These are phyloP conservation scores for Mycena vitilis DNA, from an alignment of 768 basidiomycete species.

Conservation along the genomic window DNA sequence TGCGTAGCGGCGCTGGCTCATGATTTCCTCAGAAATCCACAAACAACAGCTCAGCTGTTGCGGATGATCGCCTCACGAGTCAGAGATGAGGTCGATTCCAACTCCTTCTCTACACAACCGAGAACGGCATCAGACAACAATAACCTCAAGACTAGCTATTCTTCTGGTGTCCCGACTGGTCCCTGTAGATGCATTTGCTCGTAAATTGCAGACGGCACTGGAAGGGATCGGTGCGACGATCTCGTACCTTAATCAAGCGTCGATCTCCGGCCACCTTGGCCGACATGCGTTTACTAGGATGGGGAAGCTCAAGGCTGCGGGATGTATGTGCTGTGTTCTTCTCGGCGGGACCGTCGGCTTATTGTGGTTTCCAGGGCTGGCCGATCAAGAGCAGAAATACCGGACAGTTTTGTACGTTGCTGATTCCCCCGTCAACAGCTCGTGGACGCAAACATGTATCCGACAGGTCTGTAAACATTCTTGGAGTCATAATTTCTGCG, in stretches of 20 bases:
- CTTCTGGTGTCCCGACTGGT: constrained; percentile 89
- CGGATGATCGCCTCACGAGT: constrained; percentile 95
- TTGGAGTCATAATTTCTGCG: constrained; percentile 5
- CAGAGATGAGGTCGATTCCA: constrained; percentile 80
- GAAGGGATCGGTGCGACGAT: constrained; percentile 96
- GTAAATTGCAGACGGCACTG: constrained; percentile 87
- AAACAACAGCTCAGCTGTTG: constrained; percentile 85
- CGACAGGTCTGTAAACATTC: constrained; percentile 71
- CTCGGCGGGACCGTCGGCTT: neutral
- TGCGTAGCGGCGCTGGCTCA: constrained; percentile 3
- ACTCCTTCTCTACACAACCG: constrained; percentile 59
- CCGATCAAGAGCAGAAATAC: constrained; percentile 94
- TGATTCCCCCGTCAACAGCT: constrained; percentile 93
- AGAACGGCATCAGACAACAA: constrained; percentile 78
- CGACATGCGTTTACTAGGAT: constrained; percentile 95
- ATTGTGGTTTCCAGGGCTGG: constrained; percentile 65
- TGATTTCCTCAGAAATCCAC: constrained; percentile 69
- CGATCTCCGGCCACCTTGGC: constrained; percentile 91
- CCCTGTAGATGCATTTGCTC: constrained; percentile 90
- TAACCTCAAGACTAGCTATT: constrained; percentile 92
- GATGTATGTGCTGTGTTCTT: constrained; percentile 6
- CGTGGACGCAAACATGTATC: constrained; percentile 99
- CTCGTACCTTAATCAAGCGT: constrained; percentile 92
- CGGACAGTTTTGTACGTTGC: constrained; percentile 96
- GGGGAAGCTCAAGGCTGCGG: constrained; percentile 95